Conservation (phyloP, 2,329 filamentous ascomycete genomes). For the Pyrenophora tritici-repentis region DNA sequence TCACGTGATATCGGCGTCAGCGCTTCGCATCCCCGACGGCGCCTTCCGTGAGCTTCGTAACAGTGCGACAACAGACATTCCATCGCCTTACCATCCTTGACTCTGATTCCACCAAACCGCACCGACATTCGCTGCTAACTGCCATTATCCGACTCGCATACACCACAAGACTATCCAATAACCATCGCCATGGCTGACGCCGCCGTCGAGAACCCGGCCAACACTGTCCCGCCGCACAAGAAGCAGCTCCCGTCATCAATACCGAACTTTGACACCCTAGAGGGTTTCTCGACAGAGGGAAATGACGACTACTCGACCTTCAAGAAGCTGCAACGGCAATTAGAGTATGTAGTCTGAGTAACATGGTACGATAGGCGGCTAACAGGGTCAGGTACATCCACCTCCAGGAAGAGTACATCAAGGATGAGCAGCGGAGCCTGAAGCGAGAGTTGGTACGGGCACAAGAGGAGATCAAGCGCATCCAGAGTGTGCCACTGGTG, state of each 20-base stretch:
- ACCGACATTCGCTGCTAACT: conserved; percentile 4
- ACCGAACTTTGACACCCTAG: conserved; percentile 86
- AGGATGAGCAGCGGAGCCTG: conserved; percentile 97
- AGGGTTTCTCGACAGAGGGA: conserved; percentile 78
- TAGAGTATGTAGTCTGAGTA: conserved; percentile 69
- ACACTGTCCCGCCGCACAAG: conserved; percentile 76
- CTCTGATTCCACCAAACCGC: neutral
- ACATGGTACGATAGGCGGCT: conserved; percentile 25
- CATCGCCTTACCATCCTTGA: conserved; percentile 10
- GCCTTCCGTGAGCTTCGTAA: conserved; percentile 36
- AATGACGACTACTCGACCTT: conserved; percentile 93
- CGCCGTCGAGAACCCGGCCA: conserved; percentile 79
- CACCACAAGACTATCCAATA: conserved; percentile 2
- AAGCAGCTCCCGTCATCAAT: conserved; percentile 79
- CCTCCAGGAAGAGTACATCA: conserved; percentile 99
- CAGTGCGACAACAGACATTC: conserved; percentile 30
- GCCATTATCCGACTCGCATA: conserved; percentile 1
- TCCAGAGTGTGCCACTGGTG: conserved; percentile 95
- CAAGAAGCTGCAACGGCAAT: conserved; percentile 94
- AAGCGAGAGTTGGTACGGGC: conserved; percentile 96
- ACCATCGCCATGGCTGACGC: conserved; percentile 75
- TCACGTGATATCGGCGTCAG: conserved; percentile 35
- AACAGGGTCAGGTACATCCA: conserved; percentile 75
- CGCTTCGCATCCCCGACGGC: conserved; percentile 23
- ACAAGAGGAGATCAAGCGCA: conserved; percentile 99